Conservation (phyloP, 345 rosid genomes). For the Hevea brasiliensis region DNA sequence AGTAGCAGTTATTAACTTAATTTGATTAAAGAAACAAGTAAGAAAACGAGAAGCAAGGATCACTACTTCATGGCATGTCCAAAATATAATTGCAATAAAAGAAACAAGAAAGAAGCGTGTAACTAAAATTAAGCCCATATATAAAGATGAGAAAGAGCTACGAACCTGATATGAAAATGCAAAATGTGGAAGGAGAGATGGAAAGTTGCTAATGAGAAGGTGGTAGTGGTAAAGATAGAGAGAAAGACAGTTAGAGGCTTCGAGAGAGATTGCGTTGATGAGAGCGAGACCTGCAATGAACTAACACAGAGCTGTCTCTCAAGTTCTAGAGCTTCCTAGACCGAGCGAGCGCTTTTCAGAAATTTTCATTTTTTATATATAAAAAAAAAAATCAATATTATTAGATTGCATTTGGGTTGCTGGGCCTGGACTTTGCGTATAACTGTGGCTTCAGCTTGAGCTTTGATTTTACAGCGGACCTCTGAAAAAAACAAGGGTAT, state of each 20-base stretch:
- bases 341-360: slow-evolving; percentile 14
- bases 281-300: neutral
- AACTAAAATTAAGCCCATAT: no score
- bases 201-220: neutral
- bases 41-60: neutral
- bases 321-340: slow-evolving; percentile 57
- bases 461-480: no score
- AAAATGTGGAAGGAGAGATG: neutral
- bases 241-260: neutral
- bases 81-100: neutral
- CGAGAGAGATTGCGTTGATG: neutral
- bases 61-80: neutral
- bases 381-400: no score
- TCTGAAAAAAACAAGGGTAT: no score
- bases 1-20: neutral
- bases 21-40: neutral
- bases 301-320: slow-evolving; percentile 1
- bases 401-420: no score
- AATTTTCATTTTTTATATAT: no score
- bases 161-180: neutral
- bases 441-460: no score
- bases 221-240: neutral
- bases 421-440: no score
- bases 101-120: neutral
- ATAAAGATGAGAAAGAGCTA: neutral